These are phyloP conservation scores for Eucalyptus cloeziana DNA, from an alignment of 345 rosid species.

Conservation along the genomic window DNA sequence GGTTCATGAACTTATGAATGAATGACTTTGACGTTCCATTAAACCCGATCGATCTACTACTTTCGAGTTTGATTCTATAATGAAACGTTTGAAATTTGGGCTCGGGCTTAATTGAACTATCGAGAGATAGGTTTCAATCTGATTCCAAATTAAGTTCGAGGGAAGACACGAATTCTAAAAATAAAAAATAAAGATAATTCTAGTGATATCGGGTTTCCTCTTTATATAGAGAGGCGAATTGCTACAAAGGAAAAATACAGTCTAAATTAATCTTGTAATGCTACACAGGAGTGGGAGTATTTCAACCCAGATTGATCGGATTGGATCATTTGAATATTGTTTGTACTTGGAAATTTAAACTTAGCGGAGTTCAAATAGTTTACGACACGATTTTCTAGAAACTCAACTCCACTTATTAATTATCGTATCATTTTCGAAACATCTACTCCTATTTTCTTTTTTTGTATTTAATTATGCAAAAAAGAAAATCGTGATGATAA, in stretches of 20 bases:
- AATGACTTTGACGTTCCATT: not conserved
- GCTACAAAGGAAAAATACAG: accelerated
- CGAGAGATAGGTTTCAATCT: accelerated
- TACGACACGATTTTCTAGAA: accelerated
- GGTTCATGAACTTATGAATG: not conserved
- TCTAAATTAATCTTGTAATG: not conserved
- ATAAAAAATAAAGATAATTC: not conserved
- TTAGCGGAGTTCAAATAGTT: not conserved
- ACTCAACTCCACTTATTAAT: not conserved
- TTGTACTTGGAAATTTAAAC: accelerated
- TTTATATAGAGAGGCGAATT: not conserved
- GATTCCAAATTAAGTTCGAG: not conserved
- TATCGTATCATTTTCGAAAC: not conserved
- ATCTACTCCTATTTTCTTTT: not conserved
- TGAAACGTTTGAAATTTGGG: accelerated
- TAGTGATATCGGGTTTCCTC: accelerated
- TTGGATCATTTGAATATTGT: not conserved
- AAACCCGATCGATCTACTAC: not conserved
- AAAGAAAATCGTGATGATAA: not conserved
- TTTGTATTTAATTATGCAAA: not conserved
- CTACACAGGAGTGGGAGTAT: not conserved
- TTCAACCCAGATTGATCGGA: accelerated
- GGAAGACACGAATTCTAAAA: not conserved
- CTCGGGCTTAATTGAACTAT: not conserved
- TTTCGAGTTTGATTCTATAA: not conserved